Conservation (phyloP, 169 alveolate species). For the Pseudocohnilembus persalinus region DNA sequence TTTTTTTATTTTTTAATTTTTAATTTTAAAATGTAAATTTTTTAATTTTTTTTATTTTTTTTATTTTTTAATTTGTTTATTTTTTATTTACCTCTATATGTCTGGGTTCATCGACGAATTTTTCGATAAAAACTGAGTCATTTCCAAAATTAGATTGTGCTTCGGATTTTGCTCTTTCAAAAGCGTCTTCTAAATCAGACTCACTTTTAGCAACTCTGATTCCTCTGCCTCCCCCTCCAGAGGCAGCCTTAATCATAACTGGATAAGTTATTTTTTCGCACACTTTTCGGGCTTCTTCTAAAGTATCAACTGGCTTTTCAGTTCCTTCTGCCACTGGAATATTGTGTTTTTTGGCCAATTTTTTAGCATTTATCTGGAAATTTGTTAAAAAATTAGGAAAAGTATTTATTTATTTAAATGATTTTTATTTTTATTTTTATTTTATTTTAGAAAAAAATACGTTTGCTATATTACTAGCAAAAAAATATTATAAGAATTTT, state of each 20-base stretch:
- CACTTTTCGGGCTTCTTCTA: slow-evolving; percentile 72
- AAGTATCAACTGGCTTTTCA: neutral
- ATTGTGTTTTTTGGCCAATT: neutral
- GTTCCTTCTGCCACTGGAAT: neutral
- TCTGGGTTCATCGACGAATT: slow-evolving; percentile 74
- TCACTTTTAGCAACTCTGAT: slow-evolving; percentile 85
- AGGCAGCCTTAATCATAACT: slow-evolving; percentile 94
- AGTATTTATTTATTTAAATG: too few species aligned
- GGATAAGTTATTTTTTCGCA: slow-evolving; percentile 93
- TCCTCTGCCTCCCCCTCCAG: slow-evolving; percentile 98
- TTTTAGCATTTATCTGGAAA: neutral
- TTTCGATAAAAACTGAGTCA: slow-evolving; percentile 57
- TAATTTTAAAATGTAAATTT: too few species aligned
- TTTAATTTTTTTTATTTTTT: too few species aligned
- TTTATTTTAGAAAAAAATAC: too few species aligned
- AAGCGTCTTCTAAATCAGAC: slow-evolving; percentile 50
- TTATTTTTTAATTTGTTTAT: too few species aligned
- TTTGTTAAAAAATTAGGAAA: too few species aligned
- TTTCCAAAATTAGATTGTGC: slow-evolving; percentile 64
- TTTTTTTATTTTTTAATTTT: too few species aligned
- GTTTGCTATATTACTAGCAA: neutral
- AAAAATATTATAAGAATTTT: too few species aligned
- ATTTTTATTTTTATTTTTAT: too few species aligned
- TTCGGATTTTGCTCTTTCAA: slow-evolving; percentile 58
- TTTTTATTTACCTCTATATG: too few species aligned